These are phyloP conservation scores for Peronospora farinosa DNA, from an alignment of 352 stramenopile species.

Conservation along the genomic window DNA sequence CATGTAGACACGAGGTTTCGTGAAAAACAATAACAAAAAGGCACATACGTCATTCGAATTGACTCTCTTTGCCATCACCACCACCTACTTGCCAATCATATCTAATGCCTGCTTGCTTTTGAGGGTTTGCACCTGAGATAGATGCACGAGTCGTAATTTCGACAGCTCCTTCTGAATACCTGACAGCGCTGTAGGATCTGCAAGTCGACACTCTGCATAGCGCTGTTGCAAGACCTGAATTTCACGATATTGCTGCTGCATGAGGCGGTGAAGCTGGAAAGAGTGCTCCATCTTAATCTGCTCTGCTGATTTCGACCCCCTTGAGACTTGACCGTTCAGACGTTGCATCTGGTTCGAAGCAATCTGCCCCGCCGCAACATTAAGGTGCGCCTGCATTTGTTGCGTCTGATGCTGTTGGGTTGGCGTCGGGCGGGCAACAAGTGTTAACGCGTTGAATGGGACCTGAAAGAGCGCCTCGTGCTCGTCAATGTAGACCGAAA, in stretches of 20 bases:
- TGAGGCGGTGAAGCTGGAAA: conserved; percentile 79
- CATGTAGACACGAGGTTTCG: not conserved
- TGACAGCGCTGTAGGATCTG: conserved; percentile 64
- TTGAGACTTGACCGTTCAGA: conserved; percentile 12
- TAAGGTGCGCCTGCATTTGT: conserved; percentile 35
- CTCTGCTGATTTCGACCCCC: conserved; percentile 32
- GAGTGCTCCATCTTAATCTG: conserved; percentile 84
- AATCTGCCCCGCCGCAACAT: conserved; percentile 16
- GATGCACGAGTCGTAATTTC: conserved; percentile 76
- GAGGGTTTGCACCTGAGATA: conserved; percentile 80
- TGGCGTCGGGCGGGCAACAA: conserved; percentile 38
- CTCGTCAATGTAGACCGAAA: conserved; percentile 79
- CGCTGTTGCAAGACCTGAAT: conserved; percentile 82
- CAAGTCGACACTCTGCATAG: conserved; percentile 68
- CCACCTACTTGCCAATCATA: conserved; percentile 53
- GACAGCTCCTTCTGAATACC: conserved; percentile 81
- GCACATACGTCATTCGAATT: conserved; percentile 2
- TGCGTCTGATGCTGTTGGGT: conserved; percentile 40
- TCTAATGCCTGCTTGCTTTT: conserved; percentile 82
- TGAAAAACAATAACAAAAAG: conserved; percentile 4
- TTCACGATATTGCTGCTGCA: conserved; percentile 85
- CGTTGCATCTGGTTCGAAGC: conserved; percentile 26
- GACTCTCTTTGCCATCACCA: conserved; percentile 7
- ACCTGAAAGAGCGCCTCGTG: conserved; percentile 78
- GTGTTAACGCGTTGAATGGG: conserved; percentile 67